phyloP scores from a whole-genome alignment of 2,329 filamentous ascomycete genomes.

The Zarea fungicola region DNA sequence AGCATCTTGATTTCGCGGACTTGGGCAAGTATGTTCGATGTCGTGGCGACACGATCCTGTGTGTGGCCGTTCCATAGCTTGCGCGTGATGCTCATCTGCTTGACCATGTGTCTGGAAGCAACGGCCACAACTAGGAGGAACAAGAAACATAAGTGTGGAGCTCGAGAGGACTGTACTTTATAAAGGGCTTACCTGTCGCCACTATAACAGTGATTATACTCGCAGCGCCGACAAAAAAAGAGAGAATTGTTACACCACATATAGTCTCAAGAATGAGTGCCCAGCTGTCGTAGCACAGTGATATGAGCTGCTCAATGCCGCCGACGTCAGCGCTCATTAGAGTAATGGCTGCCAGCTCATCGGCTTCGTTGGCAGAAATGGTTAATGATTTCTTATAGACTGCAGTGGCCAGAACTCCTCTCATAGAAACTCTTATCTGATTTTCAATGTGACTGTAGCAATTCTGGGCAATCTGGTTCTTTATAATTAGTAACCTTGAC shows the following conservation, averaged over 20 bases:
- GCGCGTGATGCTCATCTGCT: background rate
- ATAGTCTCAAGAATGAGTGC: background rate
- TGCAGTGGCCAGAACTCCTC: background rate
- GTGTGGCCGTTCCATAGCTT: constrained; percentile 5
- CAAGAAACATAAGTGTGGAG: background rate
- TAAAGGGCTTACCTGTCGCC: background rate
- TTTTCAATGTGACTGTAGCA: background rate
- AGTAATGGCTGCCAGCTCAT: background rate
- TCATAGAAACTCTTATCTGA: background rate
- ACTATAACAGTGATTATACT: background rate
- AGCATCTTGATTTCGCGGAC: constrained; percentile 8
- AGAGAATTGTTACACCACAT: background rate
- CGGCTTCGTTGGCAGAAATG: background rate
- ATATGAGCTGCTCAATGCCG: background rate
- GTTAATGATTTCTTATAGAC: constrained; percentile 1
- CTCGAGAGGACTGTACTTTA: background rate
- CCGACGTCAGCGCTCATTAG: background rate
- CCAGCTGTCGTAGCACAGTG: background rate
- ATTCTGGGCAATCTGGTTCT: background rate
- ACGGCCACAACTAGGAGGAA: background rate
- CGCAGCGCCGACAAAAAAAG: background rate
- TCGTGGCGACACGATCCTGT: background rate
- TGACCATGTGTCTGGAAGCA: background rate
- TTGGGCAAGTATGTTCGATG: constrained; percentile 8
- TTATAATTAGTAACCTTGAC: background rate